Conservation (phyloP, 2,329 filamentous ascomycete species). For the Pseudocercospora fuligena region DNA sequence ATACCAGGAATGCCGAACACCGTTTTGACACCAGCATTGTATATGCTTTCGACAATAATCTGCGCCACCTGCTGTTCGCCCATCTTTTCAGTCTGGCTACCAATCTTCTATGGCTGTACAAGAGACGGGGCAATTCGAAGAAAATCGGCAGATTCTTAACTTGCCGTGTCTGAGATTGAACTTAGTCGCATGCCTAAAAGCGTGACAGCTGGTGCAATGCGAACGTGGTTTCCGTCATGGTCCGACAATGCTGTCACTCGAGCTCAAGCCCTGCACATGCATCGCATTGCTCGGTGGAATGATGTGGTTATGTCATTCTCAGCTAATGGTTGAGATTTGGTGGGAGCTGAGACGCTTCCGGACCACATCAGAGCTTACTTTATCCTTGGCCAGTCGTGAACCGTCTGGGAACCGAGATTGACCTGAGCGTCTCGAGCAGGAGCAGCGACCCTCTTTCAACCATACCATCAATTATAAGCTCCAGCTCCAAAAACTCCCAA, state of each 20-base stretch:
- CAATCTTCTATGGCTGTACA: background rate
- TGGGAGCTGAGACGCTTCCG: background rate
- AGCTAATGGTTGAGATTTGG: slow-evolving; percentile 11
- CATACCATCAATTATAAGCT: background rate
- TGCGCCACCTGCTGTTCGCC: slow-evolving; percentile 38
- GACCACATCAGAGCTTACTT: background rate
- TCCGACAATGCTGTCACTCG: slow-evolving; percentile 7
- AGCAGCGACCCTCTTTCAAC: background rate
- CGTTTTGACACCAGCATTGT: slow-evolving; percentile 51
- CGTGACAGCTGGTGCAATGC: background rate
- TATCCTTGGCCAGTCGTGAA: background rate
- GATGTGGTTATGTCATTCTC: slow-evolving; percentile 25
- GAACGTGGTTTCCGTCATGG: slow-evolving; percentile 8
- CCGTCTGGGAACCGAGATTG: background rate
- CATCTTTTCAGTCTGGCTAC: slow-evolving; percentile 11
- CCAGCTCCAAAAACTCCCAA: background rate
- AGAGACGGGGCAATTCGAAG: background rate
- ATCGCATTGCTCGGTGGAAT: background rate
- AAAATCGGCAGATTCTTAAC: background rate
- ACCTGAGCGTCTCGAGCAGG: background rate
- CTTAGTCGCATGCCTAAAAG: background rate
- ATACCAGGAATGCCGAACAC: slow-evolving; percentile 53
- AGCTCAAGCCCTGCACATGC: slow-evolving; percentile 6
- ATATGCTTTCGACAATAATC: slow-evolving; percentile 41
- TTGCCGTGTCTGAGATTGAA: background rate